Base-by-base conservation (phyloP, 306 rosid genomes). In the Quercus robur region DNA sequence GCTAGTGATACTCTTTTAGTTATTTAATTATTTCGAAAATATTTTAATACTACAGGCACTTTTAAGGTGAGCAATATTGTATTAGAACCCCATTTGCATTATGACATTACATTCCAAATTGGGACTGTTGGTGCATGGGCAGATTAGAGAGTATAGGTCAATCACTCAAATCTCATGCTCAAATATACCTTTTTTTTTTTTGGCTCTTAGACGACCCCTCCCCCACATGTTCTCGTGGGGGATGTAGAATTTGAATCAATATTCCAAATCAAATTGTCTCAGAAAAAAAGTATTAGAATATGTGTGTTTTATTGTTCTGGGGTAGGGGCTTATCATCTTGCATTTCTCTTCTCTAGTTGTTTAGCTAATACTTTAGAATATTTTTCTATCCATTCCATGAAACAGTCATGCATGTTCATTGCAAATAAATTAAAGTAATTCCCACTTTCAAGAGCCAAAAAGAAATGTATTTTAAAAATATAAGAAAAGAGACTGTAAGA, bases 121-220 rank as follows among this genome's bases (percentile, higher is more conserved):
- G 67, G 67, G 66, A 64, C 25, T 73, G 51, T 70, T 75, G 57
- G 18, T 73, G 77, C 76, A 58, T 67, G 59, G 80, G 52, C 73
- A 35, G 77, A 7, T 57, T 4, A 63, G 3, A 1, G 26, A 17
- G n/a, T 5, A 57, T 20, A 73, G 80, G 85, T 61, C 77, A 81
- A 84, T 77, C 46, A 21, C 46, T 38, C 11, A 38, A 38, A 41
- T 41, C 46, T 41, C 71, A 35, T 19, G 55, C 51, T 20, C 28
- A 49, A 18, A 19, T 23, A 35, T 3, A 49, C 54, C 17, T 49
- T 30, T 30, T 4, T 30, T 30, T 0, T 44, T 19, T 68, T 59
- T 69, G 19, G 13, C 33, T 49, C 70, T 51, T 72, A 18, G 81
- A 66, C 66, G 63, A 70, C n/a, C 33, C 59, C 78, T 21, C 20